Evolutionary conservation across 495 filamentous ascomycete species (phyloP).

Genomic region (Sordaria brevicollis): DNA sequence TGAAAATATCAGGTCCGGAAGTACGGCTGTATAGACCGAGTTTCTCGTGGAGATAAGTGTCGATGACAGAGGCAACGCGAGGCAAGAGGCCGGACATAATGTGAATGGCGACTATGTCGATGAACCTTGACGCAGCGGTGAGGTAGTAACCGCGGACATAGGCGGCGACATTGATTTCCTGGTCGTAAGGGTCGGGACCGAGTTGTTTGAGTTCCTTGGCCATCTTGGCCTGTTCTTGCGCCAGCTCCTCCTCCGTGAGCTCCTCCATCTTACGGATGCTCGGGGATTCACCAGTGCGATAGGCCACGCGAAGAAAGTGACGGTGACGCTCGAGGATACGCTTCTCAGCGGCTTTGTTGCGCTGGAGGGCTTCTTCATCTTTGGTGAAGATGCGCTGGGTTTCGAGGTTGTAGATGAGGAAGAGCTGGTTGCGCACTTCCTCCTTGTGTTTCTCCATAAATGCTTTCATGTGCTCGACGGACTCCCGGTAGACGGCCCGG

Average conservation of each 20-base stretch:
- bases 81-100: constrained; percentile 37
- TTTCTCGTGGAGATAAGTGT: constrained; percentile 27
- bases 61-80: constrained; percentile 18
- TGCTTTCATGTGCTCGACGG: constrained; percentile 16
- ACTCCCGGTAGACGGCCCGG: constrained; percentile 29
- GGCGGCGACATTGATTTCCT: constrained; percentile 36
- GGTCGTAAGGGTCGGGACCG: constrained; percentile 33
- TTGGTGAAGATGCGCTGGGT: constrained; percentile 31
- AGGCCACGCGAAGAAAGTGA: constrained; percentile 21
- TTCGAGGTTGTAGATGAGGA: constrained; percentile 27
- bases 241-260: constrained; percentile 31
- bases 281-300: constrained; percentile 11
- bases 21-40: constrained; percentile 22
- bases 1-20: constrained; percentile 16
- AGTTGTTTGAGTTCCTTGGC: constrained; percentile 23
- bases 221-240: constrained; percentile 11
- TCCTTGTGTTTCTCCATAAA: constrained; percentile 23
- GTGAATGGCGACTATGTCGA: constrained; percentile 36
- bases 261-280: constrained; percentile 25
- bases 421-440: constrained; percentile 18
- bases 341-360: constrained; percentile 26
- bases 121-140: constrained; percentile 39
- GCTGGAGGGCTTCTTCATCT: constrained; percentile 26
- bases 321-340: constrained; percentile 25
- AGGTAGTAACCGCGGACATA: constrained; percentile 45